Conservation (phyloP, 1,139 yeast genomes). For the Hyphopichia khmerensis region DNA sequence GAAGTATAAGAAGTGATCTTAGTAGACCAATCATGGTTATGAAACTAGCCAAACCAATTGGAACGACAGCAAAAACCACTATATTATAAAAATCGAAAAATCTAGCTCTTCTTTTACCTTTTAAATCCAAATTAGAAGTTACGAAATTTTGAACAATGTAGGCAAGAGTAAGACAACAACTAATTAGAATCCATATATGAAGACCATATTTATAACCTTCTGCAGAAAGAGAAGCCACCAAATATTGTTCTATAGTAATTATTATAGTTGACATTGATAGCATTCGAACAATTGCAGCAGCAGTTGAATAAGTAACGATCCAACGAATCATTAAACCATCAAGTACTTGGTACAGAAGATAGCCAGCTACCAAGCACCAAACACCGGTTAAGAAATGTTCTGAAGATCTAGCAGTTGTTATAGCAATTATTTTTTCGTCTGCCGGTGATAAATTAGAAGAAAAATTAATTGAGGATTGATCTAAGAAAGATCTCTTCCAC, state of each 20-base stretch:
- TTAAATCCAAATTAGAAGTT: slow-evolving; percentile 75
- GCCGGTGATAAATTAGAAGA: background rate
- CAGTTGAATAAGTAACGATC: slow-evolving; percentile 85
- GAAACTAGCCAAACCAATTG: slow-evolving; percentile 93
- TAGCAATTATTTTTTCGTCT: slow-evolving; percentile 14
- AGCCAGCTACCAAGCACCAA: slow-evolving; percentile 86
- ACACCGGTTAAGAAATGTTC: slow-evolving; percentile 71
- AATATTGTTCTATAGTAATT: slow-evolving; percentile 66
- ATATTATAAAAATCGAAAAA: slow-evolving; percentile 82
- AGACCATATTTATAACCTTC: slow-evolving; percentile 59
- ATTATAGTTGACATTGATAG: slow-evolving; percentile 76
- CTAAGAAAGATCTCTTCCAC: slow-evolving; percentile 44
- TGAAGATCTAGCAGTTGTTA: slow-evolving; percentile 60
- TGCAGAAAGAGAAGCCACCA: slow-evolving; percentile 57
- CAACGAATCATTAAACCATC: slow-evolving; percentile 92
- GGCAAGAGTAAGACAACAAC: slow-evolving; percentile 80
- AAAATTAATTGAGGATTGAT: background rate
- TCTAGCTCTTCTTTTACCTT: slow-evolving; percentile 44
- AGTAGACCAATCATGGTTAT: slow-evolving; percentile 84
- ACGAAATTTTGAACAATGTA: slow-evolving; percentile 87
- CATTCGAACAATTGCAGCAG: slow-evolving; percentile 86
- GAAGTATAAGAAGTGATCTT: slow-evolving; percentile 68
- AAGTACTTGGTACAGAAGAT: slow-evolving; percentile 76
- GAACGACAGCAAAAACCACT: slow-evolving; percentile 94
- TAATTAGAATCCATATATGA: slow-evolving; percentile 88